A percentile compares a stretch with the other conserved stretches of the same genome.
These are phyloP conservation scores for Loxodes magnus DNA, from an alignment of 73 alveolate genomes.

Conservation along the genomic window DNA sequence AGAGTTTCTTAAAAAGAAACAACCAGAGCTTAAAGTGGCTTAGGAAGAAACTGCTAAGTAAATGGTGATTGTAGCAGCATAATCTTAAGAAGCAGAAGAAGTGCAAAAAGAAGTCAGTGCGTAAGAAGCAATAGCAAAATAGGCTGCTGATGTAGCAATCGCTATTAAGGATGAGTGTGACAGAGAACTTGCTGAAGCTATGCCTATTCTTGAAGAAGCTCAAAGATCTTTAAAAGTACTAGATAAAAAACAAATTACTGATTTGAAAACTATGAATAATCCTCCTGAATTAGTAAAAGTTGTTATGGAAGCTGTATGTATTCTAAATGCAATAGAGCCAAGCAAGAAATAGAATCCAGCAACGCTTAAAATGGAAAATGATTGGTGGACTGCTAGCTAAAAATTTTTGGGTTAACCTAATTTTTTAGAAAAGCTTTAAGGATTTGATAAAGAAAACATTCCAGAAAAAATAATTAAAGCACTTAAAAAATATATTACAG, in stretches of 20 bases:
- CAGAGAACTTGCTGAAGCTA: conserved; percentile 73
- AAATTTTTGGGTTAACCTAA: conserved; percentile 20
- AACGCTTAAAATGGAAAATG: conserved; percentile 48
- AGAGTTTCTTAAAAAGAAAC: conserved; percentile 82
- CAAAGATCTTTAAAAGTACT: conserved; percentile 46
- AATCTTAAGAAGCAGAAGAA: conserved; percentile 95
- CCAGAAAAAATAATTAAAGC: conserved; percentile 47
- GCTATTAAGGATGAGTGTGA: conserved; percentile 90
- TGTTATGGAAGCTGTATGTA: conserved; percentile 84
- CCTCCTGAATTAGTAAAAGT: conserved; percentile 69
- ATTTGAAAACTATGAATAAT: conserved; percentile 37
- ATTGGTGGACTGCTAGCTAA: conserved; percentile 70
- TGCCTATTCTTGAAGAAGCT: conserved; percentile 71
- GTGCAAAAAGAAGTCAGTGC: conserved; percentile 68
- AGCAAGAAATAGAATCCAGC: conserved; percentile 55
- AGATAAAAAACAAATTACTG: conserved; percentile 48
- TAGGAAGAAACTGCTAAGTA: conserved; percentile 96
- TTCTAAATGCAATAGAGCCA: conserved; percentile 67
- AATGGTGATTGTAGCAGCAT: conserved; percentile 78
- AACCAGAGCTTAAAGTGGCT: conserved; percentile 88
- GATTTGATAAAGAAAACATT: conserved; percentile 16
- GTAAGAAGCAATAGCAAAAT: conserved; percentile 85
- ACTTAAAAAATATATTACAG: conserved; percentile 18
- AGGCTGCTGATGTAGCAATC: conserved; percentile 78
- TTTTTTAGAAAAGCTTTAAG: conserved; percentile 21